phyloP scores from a whole-genome alignment of 495 filamentous ascomycete species.

The Melanomma pulvis-pyrius region DNA sequence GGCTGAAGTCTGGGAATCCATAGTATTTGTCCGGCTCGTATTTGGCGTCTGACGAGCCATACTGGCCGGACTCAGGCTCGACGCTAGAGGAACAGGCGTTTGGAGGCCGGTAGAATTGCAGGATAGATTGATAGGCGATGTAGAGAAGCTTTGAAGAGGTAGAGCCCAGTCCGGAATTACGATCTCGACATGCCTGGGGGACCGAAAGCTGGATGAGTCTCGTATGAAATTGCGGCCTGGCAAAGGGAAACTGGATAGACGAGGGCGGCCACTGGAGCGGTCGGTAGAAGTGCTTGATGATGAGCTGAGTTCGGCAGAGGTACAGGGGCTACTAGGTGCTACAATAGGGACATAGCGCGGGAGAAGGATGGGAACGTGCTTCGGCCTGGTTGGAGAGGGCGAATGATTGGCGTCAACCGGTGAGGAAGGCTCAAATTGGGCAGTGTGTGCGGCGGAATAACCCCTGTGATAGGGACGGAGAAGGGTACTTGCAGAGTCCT shows the following conservation, averaged over 20 bases:
- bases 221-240: constrained; percentile 36
- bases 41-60: constrained; percentile 47
- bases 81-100: constrained; percentile 8
- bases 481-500: constrained; percentile 30
- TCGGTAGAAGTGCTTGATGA: constrained; percentile 28
- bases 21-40: constrained; percentile 56
- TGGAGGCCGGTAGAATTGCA: constrained; percentile 1
- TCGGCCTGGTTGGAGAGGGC: constrained; percentile 38
- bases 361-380: constrained; percentile 49
- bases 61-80: constrained; percentile 33
- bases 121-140: constrained; percentile 20
- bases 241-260: constrained; percentile 35
- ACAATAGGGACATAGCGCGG: constrained; percentile 44
- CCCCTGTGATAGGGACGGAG: constrained; percentile 22
- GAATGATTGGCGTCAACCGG: constrained; percentile 23
- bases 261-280: constrained; percentile 32
- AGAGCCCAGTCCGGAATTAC: constrained; percentile 45
- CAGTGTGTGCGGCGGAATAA: constrained; percentile 18
- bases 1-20: constrained; percentile 62
- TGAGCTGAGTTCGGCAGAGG: constrained; percentile 33
- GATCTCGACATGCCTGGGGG: constrained; percentile 48
- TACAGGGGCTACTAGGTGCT: constrained; percentile 32
- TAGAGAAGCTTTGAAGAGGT: constrained; percentile 39
- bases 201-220: constrained; percentile 28
- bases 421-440: constrained; percentile 16